Evolutionary conservation across 805 yeast species (phyloP), one percentile per base, ranked within the genome.

Genomic region (Lipomyces anomalus): DNA sequence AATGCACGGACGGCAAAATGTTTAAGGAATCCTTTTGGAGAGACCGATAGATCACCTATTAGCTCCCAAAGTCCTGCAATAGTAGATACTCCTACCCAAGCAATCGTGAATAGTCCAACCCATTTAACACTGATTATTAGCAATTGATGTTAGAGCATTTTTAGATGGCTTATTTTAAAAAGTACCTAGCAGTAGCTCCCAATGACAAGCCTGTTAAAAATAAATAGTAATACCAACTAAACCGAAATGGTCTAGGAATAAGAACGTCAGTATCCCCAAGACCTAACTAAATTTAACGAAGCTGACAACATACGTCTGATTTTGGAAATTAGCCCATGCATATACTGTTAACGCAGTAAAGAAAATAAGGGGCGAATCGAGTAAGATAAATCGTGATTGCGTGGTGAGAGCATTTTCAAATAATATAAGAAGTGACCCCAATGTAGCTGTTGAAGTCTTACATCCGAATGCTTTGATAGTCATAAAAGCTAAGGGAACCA

Each of bases 321-420:
- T 55, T 58, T 75, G 74, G 50, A 75, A 68, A 56, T 67, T 69
- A 57, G 74, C 74, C 69, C 72, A 76, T 4, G 70, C 69, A 60
- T 67, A 78, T 5, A 78, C 69, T 1, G 79, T 63, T 24, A 82
- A 57, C 4, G 71, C 67, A 6, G 71, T 59, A 44, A 67, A 58
- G 42, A 71, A 64, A 28, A 75, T 54, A 39, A 73, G 56, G 1
- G 74, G 71, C 7, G 75, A 56, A 47, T 75, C 75, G 21, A 67
- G 65, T 32, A 75, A 62, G 50, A 78, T 69, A 44, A 66, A 67
- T 50, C 89, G 71, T 2, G 84, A 73, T 55, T 79, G 79, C 2
- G 82, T 75, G 18, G 80, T 70, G 41, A 80, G 59, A 4, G 88
- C 75, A 61, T 78, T 80, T 59, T 87, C 95, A 49, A 83, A 61